Evolutionary conservation across 2,329 filamentous ascomycete species (phyloP).

Genomic region (Anisogramma anomala): DNA sequence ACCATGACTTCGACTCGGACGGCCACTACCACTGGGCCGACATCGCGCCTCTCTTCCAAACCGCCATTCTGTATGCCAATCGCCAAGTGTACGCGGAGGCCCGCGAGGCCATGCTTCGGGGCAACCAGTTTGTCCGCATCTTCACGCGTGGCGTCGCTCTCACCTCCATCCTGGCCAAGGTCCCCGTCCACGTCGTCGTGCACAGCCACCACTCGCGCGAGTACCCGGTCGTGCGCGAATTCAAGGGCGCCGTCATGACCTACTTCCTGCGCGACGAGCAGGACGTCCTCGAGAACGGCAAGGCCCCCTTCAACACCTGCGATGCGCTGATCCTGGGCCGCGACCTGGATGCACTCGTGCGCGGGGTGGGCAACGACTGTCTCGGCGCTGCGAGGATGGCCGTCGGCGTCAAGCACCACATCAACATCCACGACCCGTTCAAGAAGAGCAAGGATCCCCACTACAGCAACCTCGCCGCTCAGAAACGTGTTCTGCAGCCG

Average conservation of each 20-base stretch:
- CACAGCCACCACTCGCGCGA: background rate
- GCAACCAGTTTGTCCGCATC: conserved; percentile 7
- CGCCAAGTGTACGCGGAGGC: conserved; percentile 7
- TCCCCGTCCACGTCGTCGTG: conserved; percentile 1
- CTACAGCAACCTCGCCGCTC: conserved; percentile 1
- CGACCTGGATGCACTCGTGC: conserved; percentile 5
- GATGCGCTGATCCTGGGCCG: conserved; percentile 3
- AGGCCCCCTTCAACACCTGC: background rate
- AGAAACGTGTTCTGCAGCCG: conserved; percentile 5
- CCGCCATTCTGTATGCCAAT: conserved; percentile 5
- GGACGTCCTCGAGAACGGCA: background rate
- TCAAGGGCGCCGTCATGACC: conserved; percentile 2
- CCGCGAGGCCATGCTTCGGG: conserved; percentile 2
- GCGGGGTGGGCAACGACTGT: background rate
- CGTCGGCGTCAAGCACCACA: background rate
- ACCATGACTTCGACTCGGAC: background rate
- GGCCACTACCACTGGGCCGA: background rate
- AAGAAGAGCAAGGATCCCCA: background rate
- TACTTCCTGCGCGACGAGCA: background rate
- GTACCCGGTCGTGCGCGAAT: background rate
- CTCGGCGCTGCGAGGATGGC: background rate
- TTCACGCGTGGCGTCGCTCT: background rate
- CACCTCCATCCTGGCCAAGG: background rate
- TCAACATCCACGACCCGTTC: conserved; percentile 5
- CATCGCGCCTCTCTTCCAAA: background rate